Conservation (phyloP, 257 asterid genomes). For the Nicotiana benthamiana region DNA sequence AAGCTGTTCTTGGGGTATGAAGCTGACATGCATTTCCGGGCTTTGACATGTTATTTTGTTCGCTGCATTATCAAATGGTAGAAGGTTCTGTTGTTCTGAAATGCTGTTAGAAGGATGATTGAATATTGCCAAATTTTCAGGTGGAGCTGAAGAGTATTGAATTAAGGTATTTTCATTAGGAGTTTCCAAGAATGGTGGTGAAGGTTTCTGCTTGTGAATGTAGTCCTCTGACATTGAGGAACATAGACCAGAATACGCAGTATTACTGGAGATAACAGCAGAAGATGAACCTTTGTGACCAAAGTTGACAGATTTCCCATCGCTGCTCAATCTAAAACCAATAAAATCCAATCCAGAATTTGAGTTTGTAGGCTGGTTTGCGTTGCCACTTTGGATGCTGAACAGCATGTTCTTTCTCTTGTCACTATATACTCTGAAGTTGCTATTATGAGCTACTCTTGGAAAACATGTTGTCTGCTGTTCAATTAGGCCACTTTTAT, state of each 20-base stretch:
- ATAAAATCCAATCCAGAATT: conserved; percentile 19
- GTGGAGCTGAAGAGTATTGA: conserved; percentile 10
- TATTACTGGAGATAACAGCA: not conserved
- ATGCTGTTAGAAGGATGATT: not conserved
- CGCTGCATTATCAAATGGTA: not conserved
- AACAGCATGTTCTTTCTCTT: conserved; percentile 30
- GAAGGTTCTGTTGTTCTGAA: not conserved
- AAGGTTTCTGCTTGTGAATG: conserved; percentile 8
- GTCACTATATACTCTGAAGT: conserved; percentile 27
- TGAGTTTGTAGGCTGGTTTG: not conserved
- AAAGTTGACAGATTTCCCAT: conserved; percentile 36
- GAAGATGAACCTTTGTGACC: conserved; percentile 19
- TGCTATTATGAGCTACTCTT: not conserved
- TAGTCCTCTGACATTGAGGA: not conserved
- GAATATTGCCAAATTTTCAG: not conserved
- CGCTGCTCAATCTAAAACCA: conserved; percentile 42
- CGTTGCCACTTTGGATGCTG: not conserved
- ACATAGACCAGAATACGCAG: not conserved
- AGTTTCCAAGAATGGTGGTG: not conserved
- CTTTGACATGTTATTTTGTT: not conserved
- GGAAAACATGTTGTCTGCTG: not conserved
- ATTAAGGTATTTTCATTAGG: not conserved
- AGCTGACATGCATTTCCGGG: not conserved
- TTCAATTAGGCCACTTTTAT: not conserved
- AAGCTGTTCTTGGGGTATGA: not conserved